phyloP scores from a whole-genome alignment of 2,329 filamentous ascomycete genomes.

The Penicillium sp. region DNA sequence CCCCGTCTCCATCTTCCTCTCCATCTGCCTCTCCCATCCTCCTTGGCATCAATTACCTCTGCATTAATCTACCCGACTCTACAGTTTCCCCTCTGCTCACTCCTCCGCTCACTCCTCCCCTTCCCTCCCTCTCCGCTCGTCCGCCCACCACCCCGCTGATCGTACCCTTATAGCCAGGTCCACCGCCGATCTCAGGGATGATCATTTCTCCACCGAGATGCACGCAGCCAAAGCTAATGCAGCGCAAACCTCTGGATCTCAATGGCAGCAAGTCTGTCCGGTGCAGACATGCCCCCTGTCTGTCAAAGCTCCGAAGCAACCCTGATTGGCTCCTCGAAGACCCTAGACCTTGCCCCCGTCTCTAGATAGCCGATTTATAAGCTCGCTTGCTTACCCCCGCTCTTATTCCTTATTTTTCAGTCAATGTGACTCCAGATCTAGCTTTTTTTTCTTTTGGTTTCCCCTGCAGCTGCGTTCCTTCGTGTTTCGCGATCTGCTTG shows the following conservation, averaged over 20 bases:
- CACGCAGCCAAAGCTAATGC: background rate
- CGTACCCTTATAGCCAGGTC: conserved; percentile 10
- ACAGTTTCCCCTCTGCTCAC: too few relatives aligned
- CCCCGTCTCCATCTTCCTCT: background rate
- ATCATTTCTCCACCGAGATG: background rate
- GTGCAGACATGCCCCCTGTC: background rate
- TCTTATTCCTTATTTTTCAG: background rate
- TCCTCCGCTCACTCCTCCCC: background rate
- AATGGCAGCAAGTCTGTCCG: background rate
- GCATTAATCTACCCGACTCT: background rate
- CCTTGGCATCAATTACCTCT: too few relatives aligned
- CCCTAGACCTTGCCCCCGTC: background rate
- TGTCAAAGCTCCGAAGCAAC: background rate
- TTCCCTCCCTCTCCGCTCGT: background rate
- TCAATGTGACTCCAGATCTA: background rate
- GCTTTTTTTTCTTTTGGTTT: background rate
- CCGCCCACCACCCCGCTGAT: conserved; percentile 4
- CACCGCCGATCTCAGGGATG: conserved; percentile 18
- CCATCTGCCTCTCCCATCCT: background rate
- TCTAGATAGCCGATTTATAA: conserved; percentile 14
- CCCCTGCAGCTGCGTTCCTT: background rate
- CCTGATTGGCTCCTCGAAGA: conserved; percentile 1
- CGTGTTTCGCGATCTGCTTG: background rate
- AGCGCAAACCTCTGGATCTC: background rate
- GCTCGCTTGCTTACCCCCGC: conserved; percentile 11